phyloP scores from a whole-genome alignment of 1,284 basidiomycete genomes.

The Papiliotrema laurentii region DNA sequence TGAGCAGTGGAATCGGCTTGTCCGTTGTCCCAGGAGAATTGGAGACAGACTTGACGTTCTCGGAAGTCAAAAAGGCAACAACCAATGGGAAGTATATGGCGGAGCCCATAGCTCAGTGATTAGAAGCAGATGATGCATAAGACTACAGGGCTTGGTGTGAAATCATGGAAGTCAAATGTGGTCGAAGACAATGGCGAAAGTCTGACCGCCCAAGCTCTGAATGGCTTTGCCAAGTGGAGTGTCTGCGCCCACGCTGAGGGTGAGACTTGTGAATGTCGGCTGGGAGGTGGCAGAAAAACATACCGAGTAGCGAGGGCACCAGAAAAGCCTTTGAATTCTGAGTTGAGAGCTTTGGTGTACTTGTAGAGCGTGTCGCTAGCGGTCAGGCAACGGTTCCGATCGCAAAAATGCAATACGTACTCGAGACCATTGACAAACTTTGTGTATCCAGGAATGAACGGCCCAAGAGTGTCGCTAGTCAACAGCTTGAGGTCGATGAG shows the following conservation, averaged over 20 bases:
- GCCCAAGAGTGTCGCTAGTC: background rate
- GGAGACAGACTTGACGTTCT: conserved; percentile 27
- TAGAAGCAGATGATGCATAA: background rate
- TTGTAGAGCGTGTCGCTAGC: background rate
- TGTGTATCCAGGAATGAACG: background rate
- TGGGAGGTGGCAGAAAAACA: too few relatives aligned
- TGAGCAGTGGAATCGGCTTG: conserved; percentile 46
- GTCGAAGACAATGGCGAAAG: conserved; percentile 3
- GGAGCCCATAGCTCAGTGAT: conserved; percentile 18
- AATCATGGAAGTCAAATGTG: background rate
- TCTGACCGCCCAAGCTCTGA: background rate
- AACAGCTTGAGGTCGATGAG: conserved; percentile 5
- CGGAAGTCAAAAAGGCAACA: conserved; percentile 38
- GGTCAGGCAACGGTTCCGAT: background rate
- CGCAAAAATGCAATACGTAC: background rate
- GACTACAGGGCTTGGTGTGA: background rate
- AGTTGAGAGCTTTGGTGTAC: background rate
- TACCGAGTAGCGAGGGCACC: background rate
- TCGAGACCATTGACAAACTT: background rate
- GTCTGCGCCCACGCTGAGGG: conserved; percentile 1
- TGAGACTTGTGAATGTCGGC: too few relatives aligned
- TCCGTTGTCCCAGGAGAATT: conserved; percentile 33
- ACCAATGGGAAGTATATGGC: conserved; percentile 47
- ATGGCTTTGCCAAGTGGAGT: conserved; percentile 4
- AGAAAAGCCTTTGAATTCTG: conserved; percentile 1